These are phyloP conservation scores for Solanum dulcamara DNA, from an alignment of 257 asterid genomes.

Conservation along the genomic window DNA sequence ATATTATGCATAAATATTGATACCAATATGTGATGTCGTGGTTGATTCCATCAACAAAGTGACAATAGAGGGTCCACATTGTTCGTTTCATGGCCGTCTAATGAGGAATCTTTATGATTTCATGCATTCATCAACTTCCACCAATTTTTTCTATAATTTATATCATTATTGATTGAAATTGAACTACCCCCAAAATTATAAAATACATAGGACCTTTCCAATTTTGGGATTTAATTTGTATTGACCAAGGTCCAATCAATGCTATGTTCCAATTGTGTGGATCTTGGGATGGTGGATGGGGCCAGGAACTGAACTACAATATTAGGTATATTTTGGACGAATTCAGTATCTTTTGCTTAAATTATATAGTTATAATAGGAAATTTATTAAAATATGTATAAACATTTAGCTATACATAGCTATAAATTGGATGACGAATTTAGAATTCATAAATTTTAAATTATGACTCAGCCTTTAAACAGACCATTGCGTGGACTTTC, in stretches of 20 bases:
- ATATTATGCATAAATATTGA: slow-evolving; percentile 11
- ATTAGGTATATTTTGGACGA: rapidly evolving
- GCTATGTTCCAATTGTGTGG: slow-evolving; percentile 13
- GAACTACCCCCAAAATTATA: not conserved
- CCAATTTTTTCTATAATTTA: slow-evolving; percentile 16
- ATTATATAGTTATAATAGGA: not conserved
- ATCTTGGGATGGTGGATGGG: slow-evolving; percentile 15
- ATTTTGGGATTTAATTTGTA: slow-evolving; percentile 5
- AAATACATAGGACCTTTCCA: slow-evolving; percentile 21
- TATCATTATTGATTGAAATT: not conserved
- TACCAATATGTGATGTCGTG: slow-evolving; percentile 29
- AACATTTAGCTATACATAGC: not conserved
- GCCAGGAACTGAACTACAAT: not conserved
- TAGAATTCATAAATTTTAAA: not conserved
- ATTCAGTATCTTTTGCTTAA: not conserved
- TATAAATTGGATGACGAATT: not conserved
- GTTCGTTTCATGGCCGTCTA: slow-evolving; percentile 56
- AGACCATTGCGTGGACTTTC: not conserved
- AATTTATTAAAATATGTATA: not conserved
- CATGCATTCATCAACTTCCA: slow-evolving; percentile 37
- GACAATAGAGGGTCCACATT: slow-evolving; percentile 45
- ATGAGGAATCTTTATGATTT: slow-evolving; percentile 59
- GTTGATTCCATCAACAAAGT: slow-evolving; percentile 39
- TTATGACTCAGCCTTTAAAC: not conserved
- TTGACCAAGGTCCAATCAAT: slow-evolving; percentile 19